Evolutionary conservation across 108 stramenopile genomes (phyloP), one percentile per base, ranked within the genome.

Genomic region (Chaetoceros muelleri): DNA sequence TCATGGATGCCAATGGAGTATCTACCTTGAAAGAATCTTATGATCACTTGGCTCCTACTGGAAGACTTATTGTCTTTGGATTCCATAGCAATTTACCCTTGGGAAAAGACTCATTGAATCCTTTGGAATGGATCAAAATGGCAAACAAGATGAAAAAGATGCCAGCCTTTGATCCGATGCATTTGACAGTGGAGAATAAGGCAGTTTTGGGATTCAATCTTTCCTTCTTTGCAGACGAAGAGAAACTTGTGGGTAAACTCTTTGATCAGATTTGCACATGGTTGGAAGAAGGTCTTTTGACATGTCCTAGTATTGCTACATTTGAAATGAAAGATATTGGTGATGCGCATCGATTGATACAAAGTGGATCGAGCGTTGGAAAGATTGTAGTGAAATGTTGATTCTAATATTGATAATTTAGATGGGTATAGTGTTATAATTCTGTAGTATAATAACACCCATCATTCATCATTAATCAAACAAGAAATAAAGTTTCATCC

Each of bases 121-220:
- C 92, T 13, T 30, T 81, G 46, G 72, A 82, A 51, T 94, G 92
- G 92, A 13, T 85, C n/a, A 53, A 60, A 16, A 89, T 94, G 92
- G 71, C 80, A 10, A 45, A 30, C 2, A 84, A 75, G 44, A 64
- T 72, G 44, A 10, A 21, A 10, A 49, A 55, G 18, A 86, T 93
- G 87, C 92, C 92, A 8, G 78, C 73, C 46, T 89, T 93, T 67
- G 87, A 93, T 60, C 72, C 87, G 13, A 93, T 93, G 92, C 75
- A 82, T 48, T 62, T 89, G 73, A 73, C 72, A 7, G 67, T 80
- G 3, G 55, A 62, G 1, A 85, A 84, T 60, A 84, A 81, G 48
- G 69, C 81, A 10, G 67, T 93, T 3, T 44, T 93, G 46, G 85
- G 87, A 2, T 93, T 93, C 71, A 93, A 93, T 58, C 67, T 93